These are phyloP conservation scores for Collybia sordida DNA, from an alignment of 768 basidiomycete genomes.

Conservation along the genomic window DNA sequence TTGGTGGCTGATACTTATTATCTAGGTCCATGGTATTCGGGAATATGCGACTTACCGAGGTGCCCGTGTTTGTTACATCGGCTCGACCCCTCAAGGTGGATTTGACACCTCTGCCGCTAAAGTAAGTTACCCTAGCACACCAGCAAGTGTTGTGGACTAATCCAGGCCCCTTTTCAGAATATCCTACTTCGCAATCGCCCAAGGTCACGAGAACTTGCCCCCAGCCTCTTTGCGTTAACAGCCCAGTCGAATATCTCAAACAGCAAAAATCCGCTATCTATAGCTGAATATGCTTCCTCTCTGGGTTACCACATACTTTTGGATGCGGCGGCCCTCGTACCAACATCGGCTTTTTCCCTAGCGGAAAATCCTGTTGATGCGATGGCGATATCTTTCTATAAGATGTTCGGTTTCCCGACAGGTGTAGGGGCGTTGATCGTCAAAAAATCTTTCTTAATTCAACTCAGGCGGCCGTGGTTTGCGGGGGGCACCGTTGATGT, in stretches of 20 bases:
- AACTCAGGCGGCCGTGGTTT: constrained; percentile 77
- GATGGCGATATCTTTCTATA: constrained; percentile 84
- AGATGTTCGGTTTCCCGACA: constrained; percentile 88
- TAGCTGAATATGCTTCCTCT: constrained; percentile 61
- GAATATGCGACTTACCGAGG: constrained; percentile 62
- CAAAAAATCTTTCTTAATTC: constrained; percentile 62
- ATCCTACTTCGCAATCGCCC: constrained; percentile 53
- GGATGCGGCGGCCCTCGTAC: constrained; percentile 80
- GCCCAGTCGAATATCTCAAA: constrained; percentile 85
- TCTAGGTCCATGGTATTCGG: constrained; percentile 66
- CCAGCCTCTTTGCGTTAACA: constrained; percentile 72
- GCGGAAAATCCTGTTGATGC: constrained; percentile 72
- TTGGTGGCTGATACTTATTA: neutral
- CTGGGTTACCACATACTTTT: constrained; percentile 76
- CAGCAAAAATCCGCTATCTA: constrained; percentile 65
- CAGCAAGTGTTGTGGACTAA: constrained; percentile 9
- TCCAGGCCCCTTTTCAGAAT: constrained; percentile 40
- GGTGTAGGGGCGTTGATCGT: constrained; percentile 80
- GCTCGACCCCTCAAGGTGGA: constrained; percentile 62
- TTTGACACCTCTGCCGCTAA: constrained; percentile 57
- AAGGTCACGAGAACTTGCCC: constrained; percentile 38
- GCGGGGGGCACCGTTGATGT: constrained; percentile 81
- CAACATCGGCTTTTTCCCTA: constrained; percentile 69
- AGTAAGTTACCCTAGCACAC: constrained; percentile 35
- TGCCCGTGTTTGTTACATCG: constrained; percentile 62